Conservation (phyloP, 2,329 filamentous ascomycete species). For the Pyricularia sp. region DNA sequence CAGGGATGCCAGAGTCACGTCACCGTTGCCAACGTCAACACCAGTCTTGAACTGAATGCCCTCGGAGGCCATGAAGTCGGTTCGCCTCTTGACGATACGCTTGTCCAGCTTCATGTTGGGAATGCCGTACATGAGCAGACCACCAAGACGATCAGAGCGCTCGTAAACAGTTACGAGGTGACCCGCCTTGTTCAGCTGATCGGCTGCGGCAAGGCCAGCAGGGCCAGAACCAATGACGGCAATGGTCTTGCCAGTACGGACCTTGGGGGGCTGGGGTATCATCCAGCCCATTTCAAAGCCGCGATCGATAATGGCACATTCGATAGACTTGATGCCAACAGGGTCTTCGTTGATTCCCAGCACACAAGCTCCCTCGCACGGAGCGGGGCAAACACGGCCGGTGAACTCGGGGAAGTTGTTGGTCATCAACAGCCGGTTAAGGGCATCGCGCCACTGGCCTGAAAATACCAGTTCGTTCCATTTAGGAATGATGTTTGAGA, state of each 20-base stretch:
- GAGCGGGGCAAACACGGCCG: constrained; percentile 90
- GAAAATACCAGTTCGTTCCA: constrained; percentile 80
- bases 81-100: constrained; percentile 88
- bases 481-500: constrained; percentile 95
- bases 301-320: constrained; percentile 95
- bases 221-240: constrained; percentile 89
- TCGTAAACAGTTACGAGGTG: constrained; percentile 88
- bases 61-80: constrained; percentile 89
- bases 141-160: constrained; percentile 81
- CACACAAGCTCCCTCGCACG: constrained; percentile 93
- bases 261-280: constrained; percentile 68
- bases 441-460: constrained; percentile 80
- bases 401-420: constrained; percentile 99
- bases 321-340: constrained; percentile 96
- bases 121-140: constrained; percentile 95
- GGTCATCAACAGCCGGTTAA: constrained; percentile 87
- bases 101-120: constrained; percentile 99
- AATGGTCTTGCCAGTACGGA: constrained; percentile 79
- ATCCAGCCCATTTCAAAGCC: constrained; percentile 99
- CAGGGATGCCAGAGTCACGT: constrained; percentile 62
- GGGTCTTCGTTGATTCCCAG: constrained; percentile 95
- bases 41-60: constrained; percentile 76
- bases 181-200: constrained; percentile 89
- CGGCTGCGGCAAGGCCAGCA: constrained; percentile 79
- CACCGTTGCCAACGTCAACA: constrained; percentile 63